These are phyloP conservation scores for Carex cristatella DNA, from an alignment of 176 grass and related monocot genomes.

Conservation along the genomic window DNA sequence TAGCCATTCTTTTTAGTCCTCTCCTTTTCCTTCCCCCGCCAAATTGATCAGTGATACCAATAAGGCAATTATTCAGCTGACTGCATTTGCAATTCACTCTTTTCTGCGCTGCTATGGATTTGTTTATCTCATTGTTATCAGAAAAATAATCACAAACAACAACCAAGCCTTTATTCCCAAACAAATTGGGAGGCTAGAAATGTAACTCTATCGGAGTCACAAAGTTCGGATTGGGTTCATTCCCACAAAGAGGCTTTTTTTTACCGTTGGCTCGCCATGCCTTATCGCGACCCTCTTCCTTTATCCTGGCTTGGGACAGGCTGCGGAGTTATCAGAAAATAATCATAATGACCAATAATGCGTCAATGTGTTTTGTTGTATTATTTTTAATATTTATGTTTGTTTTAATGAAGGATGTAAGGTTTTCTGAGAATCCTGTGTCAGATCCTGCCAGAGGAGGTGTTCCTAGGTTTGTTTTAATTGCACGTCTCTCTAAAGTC, in stretches of 20 bases:
- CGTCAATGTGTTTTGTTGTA: not conserved
- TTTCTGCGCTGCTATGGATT: not conserved
- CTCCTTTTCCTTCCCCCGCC: not conserved
- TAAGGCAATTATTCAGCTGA: not conserved
- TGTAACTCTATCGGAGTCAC: too few relatives aligned
- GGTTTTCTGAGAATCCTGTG: conserved; percentile 93
- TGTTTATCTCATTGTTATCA: not conserved
- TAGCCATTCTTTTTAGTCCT: not conserved
- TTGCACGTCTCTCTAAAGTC: conserved; percentile 74
- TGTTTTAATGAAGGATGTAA: conserved; percentile 68
- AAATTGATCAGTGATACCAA: not conserved
- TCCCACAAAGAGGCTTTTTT: too few relatives aligned
- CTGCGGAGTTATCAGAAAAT: not conserved
- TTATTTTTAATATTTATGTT: conserved; percentile 22
- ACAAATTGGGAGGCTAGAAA: too few relatives aligned
- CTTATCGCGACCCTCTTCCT: too few relatives aligned
- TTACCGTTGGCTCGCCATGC: too few relatives aligned
- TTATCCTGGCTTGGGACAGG: too few relatives aligned
- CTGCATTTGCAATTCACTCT: not conserved
- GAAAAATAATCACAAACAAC: not conserved
- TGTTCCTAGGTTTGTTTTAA: conserved; percentile 65
- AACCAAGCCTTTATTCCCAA: too few relatives aligned
- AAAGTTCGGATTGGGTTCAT: too few relatives aligned
- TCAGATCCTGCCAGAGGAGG: conserved; percentile 75
- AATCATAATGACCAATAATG: not conserved